These are phyloP conservation scores for Cyanodermella asteris DNA, from an alignment of 2,329 filamentous ascomycete species.

Conservation along the genomic window DNA sequence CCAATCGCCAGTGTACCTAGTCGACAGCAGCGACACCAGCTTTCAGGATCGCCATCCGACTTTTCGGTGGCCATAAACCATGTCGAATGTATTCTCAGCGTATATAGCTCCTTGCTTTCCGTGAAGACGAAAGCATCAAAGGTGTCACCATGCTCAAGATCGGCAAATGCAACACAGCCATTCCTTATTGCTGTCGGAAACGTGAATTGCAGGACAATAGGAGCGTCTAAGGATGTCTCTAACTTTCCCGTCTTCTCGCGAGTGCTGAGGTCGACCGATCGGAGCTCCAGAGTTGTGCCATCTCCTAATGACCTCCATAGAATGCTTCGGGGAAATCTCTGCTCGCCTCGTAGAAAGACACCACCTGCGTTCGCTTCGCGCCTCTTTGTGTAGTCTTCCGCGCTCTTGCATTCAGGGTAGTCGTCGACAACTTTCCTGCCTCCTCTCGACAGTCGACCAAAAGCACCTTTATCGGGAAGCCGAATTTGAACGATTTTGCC, in stretches of 20 bases:
- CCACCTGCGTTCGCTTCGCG: conserved; percentile 60
- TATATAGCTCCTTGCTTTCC: conserved; percentile 57
- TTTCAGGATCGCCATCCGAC: conserved; percentile 50
- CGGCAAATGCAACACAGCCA: conserved; percentile 62
- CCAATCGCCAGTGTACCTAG: conserved; percentile 59
- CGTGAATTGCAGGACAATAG: conserved; percentile 53
- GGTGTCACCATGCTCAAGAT: conserved; percentile 55
- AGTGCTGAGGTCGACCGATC: conserved; percentile 54
- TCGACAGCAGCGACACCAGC: conserved; percentile 53
- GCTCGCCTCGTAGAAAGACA: conserved; percentile 61
- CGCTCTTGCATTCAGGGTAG: conserved; percentile 12
- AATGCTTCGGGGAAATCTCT: conserved; percentile 60
- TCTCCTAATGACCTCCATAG: conserved; percentile 78
- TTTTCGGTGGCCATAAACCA: conserved; percentile 51
- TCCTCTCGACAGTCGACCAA: too few species aligned
- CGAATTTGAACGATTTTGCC: too few species aligned
- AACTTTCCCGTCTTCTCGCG: too few species aligned
- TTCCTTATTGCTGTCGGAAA: conserved; percentile 54
- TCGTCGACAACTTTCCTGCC: conserved; percentile 3
- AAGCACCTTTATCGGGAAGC: too few species aligned
- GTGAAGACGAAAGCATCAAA: conserved; percentile 65
- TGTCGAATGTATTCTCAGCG: conserved; percentile 60
- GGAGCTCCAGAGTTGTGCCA: conserved; percentile 58
- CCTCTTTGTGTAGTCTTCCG: conserved; percentile 48
- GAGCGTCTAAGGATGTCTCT: too few species aligned